Conservation (phyloP, 768 basidiomycete species). For the Lactarius tabidus region DNA sequence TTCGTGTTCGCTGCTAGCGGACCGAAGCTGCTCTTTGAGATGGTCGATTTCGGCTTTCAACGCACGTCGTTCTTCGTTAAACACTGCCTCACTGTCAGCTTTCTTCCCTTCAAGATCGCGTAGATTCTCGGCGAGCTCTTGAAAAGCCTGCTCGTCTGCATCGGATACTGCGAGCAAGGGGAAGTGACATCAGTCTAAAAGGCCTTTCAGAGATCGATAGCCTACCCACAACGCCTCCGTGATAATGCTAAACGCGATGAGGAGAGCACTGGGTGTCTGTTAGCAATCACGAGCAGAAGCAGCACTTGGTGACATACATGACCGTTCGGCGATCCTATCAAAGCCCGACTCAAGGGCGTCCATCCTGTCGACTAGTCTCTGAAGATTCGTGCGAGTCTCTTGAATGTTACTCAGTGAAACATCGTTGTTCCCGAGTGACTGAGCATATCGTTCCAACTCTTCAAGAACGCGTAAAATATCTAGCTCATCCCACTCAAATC, state of each 20-base stretch:
- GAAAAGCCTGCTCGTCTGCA: slow-evolving; percentile 70
- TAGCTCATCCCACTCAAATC: slow-evolving; percentile 29
- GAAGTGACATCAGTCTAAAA: neutral
- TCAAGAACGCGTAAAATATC: slow-evolving; percentile 59
- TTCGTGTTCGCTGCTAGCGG: slow-evolving; percentile 46
- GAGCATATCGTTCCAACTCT: slow-evolving; percentile 58
- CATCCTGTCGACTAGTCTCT: slow-evolving; percentile 72
- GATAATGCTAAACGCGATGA: slow-evolving; percentile 66
- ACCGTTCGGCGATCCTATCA: slow-evolving; percentile 81
- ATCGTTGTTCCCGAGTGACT: slow-evolving; percentile 39
- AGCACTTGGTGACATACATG: slow-evolving; percentile 47
- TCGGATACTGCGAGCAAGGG: slow-evolving; percentile 51
- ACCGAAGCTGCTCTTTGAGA: slow-evolving; percentile 44
- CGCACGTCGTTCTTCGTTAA: slow-evolving; percentile 54
- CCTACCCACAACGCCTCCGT: slow-evolving; percentile 63
- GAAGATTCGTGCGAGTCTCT: slow-evolving; percentile 58
- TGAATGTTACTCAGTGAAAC: slow-evolving; percentile 52
- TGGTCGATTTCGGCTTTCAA: slow-evolving; percentile 55
- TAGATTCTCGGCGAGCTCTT: slow-evolving; percentile 68
- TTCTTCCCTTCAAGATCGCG: slow-evolving; percentile 55
- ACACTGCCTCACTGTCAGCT: slow-evolving; percentile 49
- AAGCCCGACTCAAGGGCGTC: slow-evolving; percentile 77
- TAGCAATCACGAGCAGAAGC: slow-evolving; percentile 15
- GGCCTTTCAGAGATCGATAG: neutral
- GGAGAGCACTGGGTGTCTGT: slow-evolving; percentile 57